Evolutionary conservation across 2,329 filamentous ascomycete genomes (phyloP).

Genomic region (Zasmidium angulare): DNA sequence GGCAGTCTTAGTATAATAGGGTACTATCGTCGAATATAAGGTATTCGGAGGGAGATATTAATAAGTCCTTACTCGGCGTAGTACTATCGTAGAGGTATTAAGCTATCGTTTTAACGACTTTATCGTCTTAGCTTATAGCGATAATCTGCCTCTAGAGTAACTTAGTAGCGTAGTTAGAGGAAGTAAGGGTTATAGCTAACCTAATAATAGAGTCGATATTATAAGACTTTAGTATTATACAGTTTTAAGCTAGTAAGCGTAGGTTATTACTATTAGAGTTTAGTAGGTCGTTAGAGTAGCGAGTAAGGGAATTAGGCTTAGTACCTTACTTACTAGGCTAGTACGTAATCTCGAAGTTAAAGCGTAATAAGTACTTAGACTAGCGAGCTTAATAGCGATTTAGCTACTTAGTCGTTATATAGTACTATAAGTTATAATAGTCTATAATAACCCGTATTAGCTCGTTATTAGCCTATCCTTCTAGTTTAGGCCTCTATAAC

Average conservation of each 20-base stretch:
- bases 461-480: not conserved
- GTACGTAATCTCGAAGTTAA: not conserved
- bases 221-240: not conserved
- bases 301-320: not conserved
- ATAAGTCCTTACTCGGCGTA: not conserved
- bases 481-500: conserved; percentile 18
- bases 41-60: not conserved
- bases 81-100: not conserved
- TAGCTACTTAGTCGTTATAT: no score
- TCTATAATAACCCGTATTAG: conserved; percentile 26
- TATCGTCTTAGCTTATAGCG: not conserved
- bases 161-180: not conserved
- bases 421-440: conserved; percentile 33
- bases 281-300: not conserved
- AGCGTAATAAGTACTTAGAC: conserved; percentile 19
- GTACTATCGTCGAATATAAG: not conserved
- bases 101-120: not conserved
- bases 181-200: not conserved
- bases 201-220: not conserved
- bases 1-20: not conserved
- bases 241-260: not conserved
- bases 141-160: not conserved
- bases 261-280: not conserved
- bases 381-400: conserved; percentile 29
- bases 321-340: conserved; percentile 9